phyloP scores from a whole-genome alignment of 441 rosid genomes.

The Populus hybrid region DNA sequence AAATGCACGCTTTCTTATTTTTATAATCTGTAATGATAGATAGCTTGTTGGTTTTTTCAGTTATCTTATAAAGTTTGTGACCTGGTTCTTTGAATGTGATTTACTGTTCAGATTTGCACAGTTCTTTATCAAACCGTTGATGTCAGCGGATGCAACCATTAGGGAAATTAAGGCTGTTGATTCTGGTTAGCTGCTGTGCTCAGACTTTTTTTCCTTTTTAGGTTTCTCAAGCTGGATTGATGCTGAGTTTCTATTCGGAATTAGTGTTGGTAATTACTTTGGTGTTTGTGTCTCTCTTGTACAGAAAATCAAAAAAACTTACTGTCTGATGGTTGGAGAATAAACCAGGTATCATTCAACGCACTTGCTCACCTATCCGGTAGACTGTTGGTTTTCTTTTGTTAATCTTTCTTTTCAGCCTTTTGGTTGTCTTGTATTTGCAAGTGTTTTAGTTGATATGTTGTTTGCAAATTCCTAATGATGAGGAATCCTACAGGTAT shows the following conservation, averaged over 20 bases:
- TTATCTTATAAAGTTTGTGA: constrained; percentile 4
- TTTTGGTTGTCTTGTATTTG: background rate
- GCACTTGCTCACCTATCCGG: background rate
- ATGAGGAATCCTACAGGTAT: background rate
- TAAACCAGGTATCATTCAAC: constrained; percentile 58
- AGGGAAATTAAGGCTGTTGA: constrained; percentile 94
- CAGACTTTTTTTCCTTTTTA: constrained; percentile 4
- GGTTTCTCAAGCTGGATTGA: background rate
- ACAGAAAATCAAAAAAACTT: constrained; percentile 92
- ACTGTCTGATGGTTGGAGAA: constrained; percentile 79
- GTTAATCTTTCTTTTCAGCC: background rate
- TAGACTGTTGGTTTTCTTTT: background rate
- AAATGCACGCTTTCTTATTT: background rate
- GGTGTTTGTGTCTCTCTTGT: constrained; percentile 6
- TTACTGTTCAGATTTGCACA: constrained; percentile 66
- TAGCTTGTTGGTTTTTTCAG: background rate
- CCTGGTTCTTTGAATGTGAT: constrained; percentile 22
- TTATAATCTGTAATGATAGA: background rate
- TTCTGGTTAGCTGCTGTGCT: constrained; percentile 53
- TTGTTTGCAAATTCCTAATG: background rate
- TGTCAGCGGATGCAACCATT: constrained; percentile 88
- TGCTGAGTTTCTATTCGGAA: background rate
- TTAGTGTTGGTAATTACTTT: background rate
- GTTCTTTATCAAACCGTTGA: constrained; percentile 84
- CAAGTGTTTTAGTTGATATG: background rate